Conservation (phyloP, 208 protist genomes). For the Phytomonas sp. region DNA sequence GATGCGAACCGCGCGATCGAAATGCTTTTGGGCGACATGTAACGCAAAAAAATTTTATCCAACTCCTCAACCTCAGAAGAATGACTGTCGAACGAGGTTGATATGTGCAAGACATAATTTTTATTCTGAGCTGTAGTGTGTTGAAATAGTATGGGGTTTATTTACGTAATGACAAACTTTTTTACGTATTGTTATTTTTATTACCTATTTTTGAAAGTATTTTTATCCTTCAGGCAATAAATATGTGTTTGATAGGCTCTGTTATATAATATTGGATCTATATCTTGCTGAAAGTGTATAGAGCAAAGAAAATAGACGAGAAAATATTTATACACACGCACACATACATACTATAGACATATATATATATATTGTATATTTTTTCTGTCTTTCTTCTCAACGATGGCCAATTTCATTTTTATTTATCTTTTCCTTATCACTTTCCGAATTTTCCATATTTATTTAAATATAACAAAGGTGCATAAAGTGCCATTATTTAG, state of each 20-base stretch:
- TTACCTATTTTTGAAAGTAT: not conserved
- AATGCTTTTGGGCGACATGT: constrained; percentile 25
- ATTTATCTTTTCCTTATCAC: constrained; percentile 13
- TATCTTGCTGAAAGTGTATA: not conserved
- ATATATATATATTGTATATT: not conserved
- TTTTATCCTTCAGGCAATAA: not conserved
- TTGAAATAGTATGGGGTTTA: not conserved
- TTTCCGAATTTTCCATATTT: constrained; percentile 1
- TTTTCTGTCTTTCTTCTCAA: not conserved
- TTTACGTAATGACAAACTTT: not conserved
- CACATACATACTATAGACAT: not conserved
- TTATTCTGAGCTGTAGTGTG: not conserved
- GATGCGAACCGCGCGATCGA: constrained; percentile 50
- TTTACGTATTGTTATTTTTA: not conserved
- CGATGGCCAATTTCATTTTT: not conserved
- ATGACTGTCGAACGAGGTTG: not conserved
- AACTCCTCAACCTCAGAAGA: not conserved
- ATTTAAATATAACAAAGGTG: not conserved
- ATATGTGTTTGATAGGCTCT: not conserved
- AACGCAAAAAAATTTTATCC: not conserved
- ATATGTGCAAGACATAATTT: not conserved
- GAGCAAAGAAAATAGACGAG: not conserved
- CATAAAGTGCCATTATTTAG: not conserved
- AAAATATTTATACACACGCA: not conserved
- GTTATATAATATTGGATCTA: not conserved